Percentiles rank a stretch among this genome's conserved stretches.
Conservation (phyloP, 1,139 yeast species). For the Blastobotrys aristatus region DNA sequence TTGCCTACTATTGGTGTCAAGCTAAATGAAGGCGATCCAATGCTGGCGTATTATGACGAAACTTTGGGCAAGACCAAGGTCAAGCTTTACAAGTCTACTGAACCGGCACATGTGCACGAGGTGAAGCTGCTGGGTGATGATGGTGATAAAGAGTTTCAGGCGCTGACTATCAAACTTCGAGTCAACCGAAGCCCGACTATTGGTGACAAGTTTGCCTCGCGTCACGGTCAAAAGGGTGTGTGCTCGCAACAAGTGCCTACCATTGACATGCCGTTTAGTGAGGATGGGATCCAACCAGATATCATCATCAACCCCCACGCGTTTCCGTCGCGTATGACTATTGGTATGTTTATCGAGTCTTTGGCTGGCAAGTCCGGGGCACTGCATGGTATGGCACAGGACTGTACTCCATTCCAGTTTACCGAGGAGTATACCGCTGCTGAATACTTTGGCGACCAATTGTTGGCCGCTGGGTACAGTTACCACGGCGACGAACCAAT, state of each 20-base stretch:
- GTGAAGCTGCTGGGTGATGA: slow-evolving; percentile 91
- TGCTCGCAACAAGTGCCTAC: slow-evolving; percentile 98
- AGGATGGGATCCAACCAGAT: slow-evolving; percentile 95
- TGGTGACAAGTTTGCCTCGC: slow-evolving; percentile 96
- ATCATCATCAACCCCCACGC: slow-evolving; percentile 98
- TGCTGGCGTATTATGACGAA: slow-evolving; percentile 89
- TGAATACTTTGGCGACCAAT: slow-evolving; percentile 93
- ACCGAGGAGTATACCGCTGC: slow-evolving; percentile 93
- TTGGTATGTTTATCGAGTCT: slow-evolving; percentile 98
- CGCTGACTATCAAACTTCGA: slow-evolving; percentile 82
- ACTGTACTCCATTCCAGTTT: slow-evolving; percentile 95
- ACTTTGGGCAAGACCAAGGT: slow-evolving; percentile 86
- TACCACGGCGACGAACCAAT: slow-evolving; percentile 98
- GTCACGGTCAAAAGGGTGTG: slow-evolving; percentile 99
- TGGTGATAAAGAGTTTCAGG: slow-evolving; percentile 76
- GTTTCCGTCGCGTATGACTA: slow-evolving; percentile 99
- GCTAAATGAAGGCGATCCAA: slow-evolving; percentile 94
- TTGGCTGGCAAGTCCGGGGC: slow-evolving; percentile 99
- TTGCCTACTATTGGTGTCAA: slow-evolving; percentile 83
- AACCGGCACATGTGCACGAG: slow-evolving; percentile 93
- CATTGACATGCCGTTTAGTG: slow-evolving; percentile 94
- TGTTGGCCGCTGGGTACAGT: slow-evolving; percentile 82
- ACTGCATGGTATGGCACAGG: slow-evolving; percentile 95
- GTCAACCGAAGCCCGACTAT: slow-evolving; percentile 88
- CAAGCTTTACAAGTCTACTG: slow-evolving; percentile 89